These are phyloP conservation scores for Mariannaea elegans DNA, from an alignment of 2,329 filamentous ascomycete species.

Conservation along the genomic window DNA sequence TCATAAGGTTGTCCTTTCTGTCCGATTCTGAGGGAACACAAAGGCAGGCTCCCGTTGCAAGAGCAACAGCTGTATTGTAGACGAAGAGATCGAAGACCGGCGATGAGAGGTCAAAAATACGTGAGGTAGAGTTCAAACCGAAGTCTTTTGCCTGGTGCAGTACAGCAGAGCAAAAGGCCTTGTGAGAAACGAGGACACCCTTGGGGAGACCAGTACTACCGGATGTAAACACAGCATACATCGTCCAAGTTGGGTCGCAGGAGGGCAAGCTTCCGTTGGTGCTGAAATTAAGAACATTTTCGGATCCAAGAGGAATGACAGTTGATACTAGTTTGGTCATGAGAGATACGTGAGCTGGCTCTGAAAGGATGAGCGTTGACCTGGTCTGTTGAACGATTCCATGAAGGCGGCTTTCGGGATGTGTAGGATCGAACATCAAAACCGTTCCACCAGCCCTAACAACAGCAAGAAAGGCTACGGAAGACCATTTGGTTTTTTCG, in stretches of 20 bases:
- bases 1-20: slow-evolving; percentile 31
- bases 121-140: not conserved
- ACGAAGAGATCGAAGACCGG: slow-evolving; percentile 32
- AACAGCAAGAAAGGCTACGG: slow-evolving; percentile 12
- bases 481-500: slow-evolving; percentile 25
- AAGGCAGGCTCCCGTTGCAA: slow-evolving; percentile 25
- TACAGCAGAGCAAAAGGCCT: slow-evolving; percentile 5
- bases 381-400: slow-evolving; percentile 3
- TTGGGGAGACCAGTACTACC: slow-evolving; percentile 35
- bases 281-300: not conserved
- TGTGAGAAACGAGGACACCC: slow-evolving; percentile 20
- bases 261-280: not conserved
- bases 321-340: not conserved
- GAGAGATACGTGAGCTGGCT: not conserved
- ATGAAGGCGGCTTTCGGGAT: slow-evolving; percentile 1
- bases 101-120: slow-evolving; percentile 27
- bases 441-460: slow-evolving; percentile 18
- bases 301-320: not conserved
- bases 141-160: not conserved
- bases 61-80: slow-evolving; percentile 20
- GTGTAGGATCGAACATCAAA: slow-evolving; percentile 4
- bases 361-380: not conserved
- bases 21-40: slow-evolving; percentile 35
- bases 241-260: slow-evolving; percentile 7
- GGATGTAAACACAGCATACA: slow-evolving; percentile 32